Evolutionary conservation across 805 yeast genomes (phyloP).

Genomic region (Cyberlindnera galapagoensis): DNA sequence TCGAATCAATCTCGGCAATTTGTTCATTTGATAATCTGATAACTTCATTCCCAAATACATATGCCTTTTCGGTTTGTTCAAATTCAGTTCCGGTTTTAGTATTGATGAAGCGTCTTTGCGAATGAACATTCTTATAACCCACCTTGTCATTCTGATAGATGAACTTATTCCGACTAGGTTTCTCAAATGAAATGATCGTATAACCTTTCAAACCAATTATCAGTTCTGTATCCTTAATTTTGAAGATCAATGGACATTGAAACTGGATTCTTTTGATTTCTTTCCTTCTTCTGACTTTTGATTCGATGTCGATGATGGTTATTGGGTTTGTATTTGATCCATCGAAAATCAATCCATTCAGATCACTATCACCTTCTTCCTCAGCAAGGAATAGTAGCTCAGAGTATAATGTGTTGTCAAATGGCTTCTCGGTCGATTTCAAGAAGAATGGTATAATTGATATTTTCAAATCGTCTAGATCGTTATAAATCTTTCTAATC

Average conservation of each 20-base stretch:
- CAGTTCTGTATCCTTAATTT: constrained; percentile 30
- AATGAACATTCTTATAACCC: constrained; percentile 42
- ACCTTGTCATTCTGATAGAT: constrained; percentile 50
- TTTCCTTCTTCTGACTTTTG: constrained; percentile 46
- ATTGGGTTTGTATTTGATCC: constrained; percentile 39
- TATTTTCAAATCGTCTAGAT: constrained; percentile 48
- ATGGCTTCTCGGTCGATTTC: constrained; percentile 32
- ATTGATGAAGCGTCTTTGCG: constrained; percentile 34
- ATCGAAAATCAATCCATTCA: constrained; percentile 22
- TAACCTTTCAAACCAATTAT: constrained; percentile 69
- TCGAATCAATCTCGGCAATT: constrained; percentile 26
- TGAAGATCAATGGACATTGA: constrained; percentile 50
- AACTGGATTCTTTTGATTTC: constrained; percentile 61
- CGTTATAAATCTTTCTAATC: constrained; percentile 52
- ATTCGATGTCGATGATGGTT: constrained; percentile 35
- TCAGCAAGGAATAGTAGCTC: constrained; percentile 38
- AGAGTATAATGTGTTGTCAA: constrained; percentile 44
- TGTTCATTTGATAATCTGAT: constrained; percentile 34
- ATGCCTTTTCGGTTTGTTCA: constrained; percentile 30
- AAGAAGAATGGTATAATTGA: constrained; percentile 58
- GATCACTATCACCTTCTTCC: constrained; percentile 15
- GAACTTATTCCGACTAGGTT: constrained; percentile 39
- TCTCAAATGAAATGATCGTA: constrained; percentile 51
- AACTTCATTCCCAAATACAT: constrained; percentile 41
- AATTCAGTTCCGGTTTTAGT: constrained; percentile 39